Evolutionary conservation across 1,284 basidiomycete species (phyloP), one percentile per base, ranked within the genome.

Genomic region (Marasmius sp.): DNA sequence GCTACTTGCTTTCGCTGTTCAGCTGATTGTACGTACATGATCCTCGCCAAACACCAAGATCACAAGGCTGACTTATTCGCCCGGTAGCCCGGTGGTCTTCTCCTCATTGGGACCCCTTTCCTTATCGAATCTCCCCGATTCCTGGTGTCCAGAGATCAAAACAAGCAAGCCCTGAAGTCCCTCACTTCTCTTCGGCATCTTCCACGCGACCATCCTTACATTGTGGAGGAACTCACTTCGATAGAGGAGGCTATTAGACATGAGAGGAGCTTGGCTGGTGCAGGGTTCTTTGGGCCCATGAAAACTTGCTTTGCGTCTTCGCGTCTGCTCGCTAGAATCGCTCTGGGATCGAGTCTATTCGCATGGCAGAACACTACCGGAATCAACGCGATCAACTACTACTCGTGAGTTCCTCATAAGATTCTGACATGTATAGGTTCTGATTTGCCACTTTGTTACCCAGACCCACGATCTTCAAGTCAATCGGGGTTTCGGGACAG

Each of bases 101-200:
- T 82, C 41, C 69, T 76, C 51, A 59, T 81, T 48, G 79, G 76
- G n/a, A 69, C 74, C 1, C 68, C 80, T 52, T 78, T 82, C 67
- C 68, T 84, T 20, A 71, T 73, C 41, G 83, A 85, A 64, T 81
- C 81, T 0, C 84, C 84, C 0, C 72, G 80, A 2, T 83, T 81
- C 77, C 75, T 85, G 11, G 71, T 82, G 54, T 74, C 77, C 6
- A 74, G 76, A n/a, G 78, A 78, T 14, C 72, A 74, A 5, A 72
- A 74, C 51, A 71, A 71, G 7, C 65, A 76, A 39, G 78, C 79
- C 0, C 70, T 79, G 18, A 67, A 66, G 37, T 81, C 78, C 61
- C 76, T 83, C 34, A 71, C 70, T 12, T 74, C 71, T 36, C 68
- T 82, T 33, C 76, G 81, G 4, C 65, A 75, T 56, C 74, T 82